Evolutionary conservation across 345 rosid genomes (phyloP).

Genomic region (Hirschfeldia incana): DNA sequence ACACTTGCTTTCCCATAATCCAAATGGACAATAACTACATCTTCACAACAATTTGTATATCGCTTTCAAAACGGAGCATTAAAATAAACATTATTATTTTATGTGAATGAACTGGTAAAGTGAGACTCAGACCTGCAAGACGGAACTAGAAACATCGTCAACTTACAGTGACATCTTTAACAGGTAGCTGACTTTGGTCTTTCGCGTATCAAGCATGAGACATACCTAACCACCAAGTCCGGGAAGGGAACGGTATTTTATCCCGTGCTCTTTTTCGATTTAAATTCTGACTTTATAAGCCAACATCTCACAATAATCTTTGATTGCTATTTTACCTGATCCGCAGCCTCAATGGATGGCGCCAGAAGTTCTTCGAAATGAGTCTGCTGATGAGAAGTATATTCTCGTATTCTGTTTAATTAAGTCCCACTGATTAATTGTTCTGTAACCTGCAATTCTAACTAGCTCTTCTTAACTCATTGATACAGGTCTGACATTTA

Average conservation of each 20-base stretch:
- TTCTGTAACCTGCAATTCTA: conserved; percentile 10
- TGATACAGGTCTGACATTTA: conserved; percentile 84
- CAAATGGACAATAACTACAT: conserved; percentile 9
- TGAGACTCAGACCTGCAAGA: background rate
- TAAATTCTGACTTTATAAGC: background rate
- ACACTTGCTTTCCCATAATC: background rate
- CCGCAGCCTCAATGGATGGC: conserved; percentile 99
- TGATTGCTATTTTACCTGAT: conserved; percentile 4
- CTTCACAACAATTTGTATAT: background rate
- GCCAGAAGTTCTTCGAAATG: conserved; percentile 96
- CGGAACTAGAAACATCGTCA: background rate
- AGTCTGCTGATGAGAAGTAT: conserved; percentile 95
- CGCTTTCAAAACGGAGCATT: background rate
- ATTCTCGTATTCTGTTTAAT: conserved; percentile 28
- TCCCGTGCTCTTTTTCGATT: background rate
- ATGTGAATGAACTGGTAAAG: background rate
- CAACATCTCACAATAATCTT: background rate
- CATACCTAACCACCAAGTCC: conserved; percentile 72
- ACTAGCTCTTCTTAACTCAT: conserved; percentile 25
- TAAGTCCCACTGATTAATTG: background rate
- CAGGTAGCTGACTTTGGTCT: conserved; percentile 99
- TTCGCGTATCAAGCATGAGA: conserved; percentile 90
- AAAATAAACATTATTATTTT: background rate
- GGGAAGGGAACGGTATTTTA: conserved; percentile 88
- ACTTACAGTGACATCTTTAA: conserved; percentile 27